A percentile compares a stretch with the other conserved stretches of the same genome.
Conservation (phyloP, 306 rosid genomes). For the Mucuna pruriens region DNA sequence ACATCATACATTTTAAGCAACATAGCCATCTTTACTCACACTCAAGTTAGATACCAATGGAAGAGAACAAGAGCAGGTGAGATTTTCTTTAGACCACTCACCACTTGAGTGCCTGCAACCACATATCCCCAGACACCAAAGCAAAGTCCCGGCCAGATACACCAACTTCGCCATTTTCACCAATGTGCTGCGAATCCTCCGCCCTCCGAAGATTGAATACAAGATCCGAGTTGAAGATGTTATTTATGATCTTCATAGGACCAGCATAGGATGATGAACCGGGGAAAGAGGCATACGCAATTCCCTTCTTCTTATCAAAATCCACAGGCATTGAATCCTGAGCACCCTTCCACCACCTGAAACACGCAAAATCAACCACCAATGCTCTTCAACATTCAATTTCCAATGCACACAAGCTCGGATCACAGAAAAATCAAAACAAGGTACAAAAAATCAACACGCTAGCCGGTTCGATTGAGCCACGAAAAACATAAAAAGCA, state of each 20-base stretch:
- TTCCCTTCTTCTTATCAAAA: conserved; percentile 63
- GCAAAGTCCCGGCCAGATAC: conserved; percentile 93
- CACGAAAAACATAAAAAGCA: not conserved
- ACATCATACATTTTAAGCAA: conserved; percentile 1
- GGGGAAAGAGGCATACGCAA: conserved; percentile 61
- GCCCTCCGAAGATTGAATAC: conserved; percentile 79
- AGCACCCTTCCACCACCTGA: conserved; percentile 99
- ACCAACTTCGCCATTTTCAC: conserved; percentile 78
- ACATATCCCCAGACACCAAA: conserved; percentile 92
- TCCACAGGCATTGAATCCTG: conserved; percentile 69
- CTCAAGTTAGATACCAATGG: not conserved
- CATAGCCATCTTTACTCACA: conserved; percentile 4
- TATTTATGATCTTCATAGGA: conserved; percentile 91
- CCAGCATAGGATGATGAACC: conserved; percentile 71
- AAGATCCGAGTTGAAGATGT: conserved; percentile 83
- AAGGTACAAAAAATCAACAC: conserved; percentile 7
- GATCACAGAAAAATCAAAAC: conserved; percentile 44
- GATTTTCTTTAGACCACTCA: conserved; percentile 44
- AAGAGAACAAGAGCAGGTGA: not conserved
- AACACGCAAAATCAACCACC: conserved; percentile 41
- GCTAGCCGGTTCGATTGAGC: conserved; percentile 3
- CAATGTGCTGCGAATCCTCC: conserved; percentile 56
- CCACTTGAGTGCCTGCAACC: conserved; percentile 99
- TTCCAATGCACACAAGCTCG: conserved; percentile 46
- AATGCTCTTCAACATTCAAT: conserved; percentile 16